Evolutionary conservation across 2,329 filamentous ascomycete species (phyloP), one percentile per base, ranked within the genome.

Genomic region (Neocatenulostroma microsporum): DNA sequence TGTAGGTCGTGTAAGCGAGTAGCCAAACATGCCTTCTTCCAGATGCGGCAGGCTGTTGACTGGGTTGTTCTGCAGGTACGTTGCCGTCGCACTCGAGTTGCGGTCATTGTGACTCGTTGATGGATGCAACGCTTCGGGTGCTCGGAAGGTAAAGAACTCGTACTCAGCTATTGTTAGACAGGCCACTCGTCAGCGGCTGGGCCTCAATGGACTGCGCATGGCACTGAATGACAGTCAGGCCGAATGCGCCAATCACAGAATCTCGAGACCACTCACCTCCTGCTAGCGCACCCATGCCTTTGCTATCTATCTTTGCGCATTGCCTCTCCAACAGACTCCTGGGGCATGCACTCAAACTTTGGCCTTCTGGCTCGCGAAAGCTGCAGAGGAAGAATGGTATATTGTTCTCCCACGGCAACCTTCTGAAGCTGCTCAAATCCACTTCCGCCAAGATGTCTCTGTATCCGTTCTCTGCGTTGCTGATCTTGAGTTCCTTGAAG

Each of bases 21-120:
- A 95, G 41, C 87, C 88, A 53, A 94, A 94, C 88, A 94, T 94
- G 55, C 88, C 88, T 56, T 94, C 84, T 7, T 88, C 94, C 34
- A 95, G 66, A 17, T 82, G 70, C 0, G 85, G 85, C 7, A 94
- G 73, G n/a, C 77, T 62, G 32, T 80, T 68, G 11, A 82, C 77
- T 0, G 84, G 74, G 58, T 93, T 86, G 5, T 80, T 67, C 53
- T 76, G 72, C 24, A 93, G 74, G 60, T 84, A 94, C 6, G 72
- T 65, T 17, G 85, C 83, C 1, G 85, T 83, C 0, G 82, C 79
- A 20, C 80, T 77, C 7, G 73, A 73, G 46, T 78, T 78, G 41
- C 70, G 67, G 56, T 79, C 70, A 14, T 68, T 57, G 20, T 67
- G 61, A 13, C 67, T 62, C 24, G 67, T 55, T 15, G 61, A 52